Evolutionary conservation across 169 alveolate genomes (phyloP), one percentile per base, ranked within the genome.

Genomic region (Plasmodium vivax): DNA sequence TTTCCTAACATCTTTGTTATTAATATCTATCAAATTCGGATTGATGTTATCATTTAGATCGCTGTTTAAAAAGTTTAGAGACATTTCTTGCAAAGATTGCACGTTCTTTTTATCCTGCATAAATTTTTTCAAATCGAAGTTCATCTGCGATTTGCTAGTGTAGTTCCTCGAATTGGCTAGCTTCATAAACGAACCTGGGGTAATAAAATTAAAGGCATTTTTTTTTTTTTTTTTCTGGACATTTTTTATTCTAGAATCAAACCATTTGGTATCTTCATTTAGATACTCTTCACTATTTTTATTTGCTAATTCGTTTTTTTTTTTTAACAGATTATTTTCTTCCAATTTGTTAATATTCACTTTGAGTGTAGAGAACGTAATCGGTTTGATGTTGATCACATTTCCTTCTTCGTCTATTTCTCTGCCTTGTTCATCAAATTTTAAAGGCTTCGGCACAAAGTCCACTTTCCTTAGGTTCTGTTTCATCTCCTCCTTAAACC

Each of bases 371-470:
- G 96, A 94, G 71, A 94, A 96, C n/a, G 96, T 85, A 56, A 94
- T 84, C 10, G 98, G 98, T 47, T 88, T 92, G 43, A 91, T 95
- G 91, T 95, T 91, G 32, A 96, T 92, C 34, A 96, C 96, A 92
- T 96, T 96, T 34, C 98, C 98, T 23, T 94, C 91, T 34, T 95
- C 97, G 74, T 96, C 98, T 75, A 96, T 73, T 80, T 92, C 96
- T 74, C 97, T 81, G 14, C 98, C 98, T 45, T 95, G 93, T 45
- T 95, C 95, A 92, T 96, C 98, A 51, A 96, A 93, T 95, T 82
- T 75, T 75, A 96, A 93, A 45, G 95, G 92, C 41, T 91, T 91
- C 16, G 95, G 95, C 3, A 82, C 54, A 72, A 68, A 71, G 23
- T 91, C 92, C 34, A 91, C 38, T 91, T 74, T 91, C 54, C 32